Evolutionary conservation across 1,284 basidiomycete species (phyloP).

Genomic region (Irpex rosettiformis): DNA sequence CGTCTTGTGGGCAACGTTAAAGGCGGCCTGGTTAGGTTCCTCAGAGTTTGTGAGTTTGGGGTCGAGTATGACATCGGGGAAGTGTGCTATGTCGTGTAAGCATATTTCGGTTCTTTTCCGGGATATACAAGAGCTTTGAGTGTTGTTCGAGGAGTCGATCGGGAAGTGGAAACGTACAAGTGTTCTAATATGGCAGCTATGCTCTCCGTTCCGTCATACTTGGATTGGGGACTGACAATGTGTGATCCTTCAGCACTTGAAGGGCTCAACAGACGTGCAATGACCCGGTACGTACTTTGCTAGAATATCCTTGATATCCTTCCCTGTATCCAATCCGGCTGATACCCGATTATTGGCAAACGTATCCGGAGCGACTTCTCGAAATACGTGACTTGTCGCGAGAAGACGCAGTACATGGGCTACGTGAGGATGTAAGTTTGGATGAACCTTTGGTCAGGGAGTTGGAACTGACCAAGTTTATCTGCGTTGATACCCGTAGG

Average conservation of each 20-base stretch:
- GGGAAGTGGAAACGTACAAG: not conserved
- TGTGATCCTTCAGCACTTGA: not conserved
- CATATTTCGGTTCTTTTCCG: not conserved
- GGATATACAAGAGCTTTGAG: too few relatives aligned
- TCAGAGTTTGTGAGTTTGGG: slow-evolving; percentile 20
- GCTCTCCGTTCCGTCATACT: slow-evolving; percentile 10
- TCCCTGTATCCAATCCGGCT: slow-evolving; percentile 23
- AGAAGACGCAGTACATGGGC: slow-evolving; percentile 20
- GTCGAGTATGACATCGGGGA: slow-evolving; percentile 2
- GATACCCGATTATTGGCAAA: slow-evolving; percentile 27
- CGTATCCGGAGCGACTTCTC: slow-evolving; percentile 23
- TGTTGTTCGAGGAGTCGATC: too few relatives aligned
- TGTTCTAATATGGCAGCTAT: slow-evolving; percentile 4
- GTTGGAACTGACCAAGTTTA: not conserved
- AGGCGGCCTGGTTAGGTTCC: slow-evolving; percentile 11
- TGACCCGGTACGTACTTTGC: slow-evolving; percentile 6
- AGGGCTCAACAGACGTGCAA: not conserved
- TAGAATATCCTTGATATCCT: slow-evolving; percentile 19
- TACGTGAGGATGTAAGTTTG: not conserved
- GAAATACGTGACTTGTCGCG: slow-evolving; percentile 24
- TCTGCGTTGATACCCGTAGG: not conserved
- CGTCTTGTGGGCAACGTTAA: slow-evolving; percentile 6
- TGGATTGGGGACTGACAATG: slow-evolving; percentile 6
- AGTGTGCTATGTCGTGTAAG: not conserved
- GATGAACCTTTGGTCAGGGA: not conserved